Evolutionary conservation across 1,284 basidiomycete species (phyloP).

Genomic region (Malassezia equina): DNA sequence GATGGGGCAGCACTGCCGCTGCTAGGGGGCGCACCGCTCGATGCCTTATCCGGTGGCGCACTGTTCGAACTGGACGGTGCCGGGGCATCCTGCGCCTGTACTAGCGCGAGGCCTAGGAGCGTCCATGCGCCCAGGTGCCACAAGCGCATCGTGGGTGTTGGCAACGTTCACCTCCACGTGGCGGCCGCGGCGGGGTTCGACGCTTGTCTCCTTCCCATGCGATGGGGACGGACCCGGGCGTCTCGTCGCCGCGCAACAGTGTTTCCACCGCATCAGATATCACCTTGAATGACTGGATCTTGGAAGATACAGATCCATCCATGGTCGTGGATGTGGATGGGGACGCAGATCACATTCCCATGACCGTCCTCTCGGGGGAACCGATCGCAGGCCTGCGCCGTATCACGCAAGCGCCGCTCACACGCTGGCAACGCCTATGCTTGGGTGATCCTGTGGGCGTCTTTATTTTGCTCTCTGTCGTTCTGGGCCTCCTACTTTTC

Average conservation of each 20-base stretch:
- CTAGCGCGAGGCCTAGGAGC: neutral
- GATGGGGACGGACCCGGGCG: neutral
- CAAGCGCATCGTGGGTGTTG: neutral
- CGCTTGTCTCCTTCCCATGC: neutral
- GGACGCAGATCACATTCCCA: neutral
- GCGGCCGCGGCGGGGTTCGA: neutral
- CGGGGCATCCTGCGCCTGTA: neutral
- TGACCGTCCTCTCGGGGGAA: neutral
- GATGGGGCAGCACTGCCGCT: neutral
- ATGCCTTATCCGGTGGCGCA: neutral
- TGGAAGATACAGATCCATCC: neutral
- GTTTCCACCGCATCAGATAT: constrained; percentile 15
- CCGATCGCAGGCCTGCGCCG: neutral
- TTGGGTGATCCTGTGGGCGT: neutral
- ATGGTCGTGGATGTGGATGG: neutral
- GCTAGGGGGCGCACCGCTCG: neutral
- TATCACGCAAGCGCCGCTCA: neutral
- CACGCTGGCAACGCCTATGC: neutral
- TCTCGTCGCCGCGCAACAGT: constrained; percentile 3
- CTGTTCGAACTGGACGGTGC: neutral
- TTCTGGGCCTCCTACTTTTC: constrained; percentile 1
- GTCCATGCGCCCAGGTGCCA: neutral
- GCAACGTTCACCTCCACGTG: neutral
- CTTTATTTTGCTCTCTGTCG: neutral
- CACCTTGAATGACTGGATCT: neutral